phyloP scores from a whole-genome alignment of 192 early-diverging fungal genomes.

The Podila horticola region DNA sequence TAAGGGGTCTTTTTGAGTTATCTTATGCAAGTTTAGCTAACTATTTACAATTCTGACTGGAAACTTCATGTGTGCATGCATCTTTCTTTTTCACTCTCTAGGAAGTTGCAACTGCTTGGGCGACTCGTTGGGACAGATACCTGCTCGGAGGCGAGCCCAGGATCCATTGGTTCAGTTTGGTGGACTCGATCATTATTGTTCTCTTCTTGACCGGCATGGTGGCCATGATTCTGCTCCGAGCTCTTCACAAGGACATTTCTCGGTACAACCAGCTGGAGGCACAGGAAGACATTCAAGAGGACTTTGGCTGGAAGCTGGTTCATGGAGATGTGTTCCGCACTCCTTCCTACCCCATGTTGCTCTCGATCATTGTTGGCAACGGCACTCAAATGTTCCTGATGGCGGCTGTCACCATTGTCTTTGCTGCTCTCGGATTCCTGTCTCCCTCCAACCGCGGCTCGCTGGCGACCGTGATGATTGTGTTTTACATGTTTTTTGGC shows the following conservation, averaged over 20 bases:
- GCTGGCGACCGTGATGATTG: slow-evolving; percentile 90
- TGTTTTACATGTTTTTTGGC: slow-evolving; percentile 92
- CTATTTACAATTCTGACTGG: not conserved
- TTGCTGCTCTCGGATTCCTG: slow-evolving; percentile 97
- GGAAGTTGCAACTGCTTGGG: slow-evolving; percentile 72
- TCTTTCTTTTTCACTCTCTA: slow-evolving; percentile 8
- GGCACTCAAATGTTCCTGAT: slow-evolving; percentile 85
- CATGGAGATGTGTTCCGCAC: slow-evolving; percentile 97
- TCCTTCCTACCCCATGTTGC: slow-evolving; percentile 74
- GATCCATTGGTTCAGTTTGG: slow-evolving; percentile 96
- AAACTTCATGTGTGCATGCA: not conserved
- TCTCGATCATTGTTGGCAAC: slow-evolving; percentile 86
- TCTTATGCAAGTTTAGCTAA: not conserved
- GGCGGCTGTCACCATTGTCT: slow-evolving; percentile 77
- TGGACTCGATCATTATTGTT: slow-evolving; percentile 95
- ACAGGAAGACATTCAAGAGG: slow-evolving; percentile 85
- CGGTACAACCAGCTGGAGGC: slow-evolving; percentile 84
- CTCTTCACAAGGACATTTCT: slow-evolving; percentile 92
- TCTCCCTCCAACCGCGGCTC: slow-evolving; percentile 92
- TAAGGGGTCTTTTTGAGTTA: not conserved
- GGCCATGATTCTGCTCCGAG: slow-evolving; percentile 87
- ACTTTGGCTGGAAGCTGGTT: slow-evolving; percentile 98
- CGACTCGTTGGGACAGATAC: slow-evolving; percentile 90
- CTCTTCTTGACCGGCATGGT: slow-evolving; percentile 95
- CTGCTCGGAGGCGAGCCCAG: slow-evolving; percentile 86